Base-by-base conservation (phyloP, 2,329 filamentous ascomycete species). In the Colletotrichum sp. region DNA sequence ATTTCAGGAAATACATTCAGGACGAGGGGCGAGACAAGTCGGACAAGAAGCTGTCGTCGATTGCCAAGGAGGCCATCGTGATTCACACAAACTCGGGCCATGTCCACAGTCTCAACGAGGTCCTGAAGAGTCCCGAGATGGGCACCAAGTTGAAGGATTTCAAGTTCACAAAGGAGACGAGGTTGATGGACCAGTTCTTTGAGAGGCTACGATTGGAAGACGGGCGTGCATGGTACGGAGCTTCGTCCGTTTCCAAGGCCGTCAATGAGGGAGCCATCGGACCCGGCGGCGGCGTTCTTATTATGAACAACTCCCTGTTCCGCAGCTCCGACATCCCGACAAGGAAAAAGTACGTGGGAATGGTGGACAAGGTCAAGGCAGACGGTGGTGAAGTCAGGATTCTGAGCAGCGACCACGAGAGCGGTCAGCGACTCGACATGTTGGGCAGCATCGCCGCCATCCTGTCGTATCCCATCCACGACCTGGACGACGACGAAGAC, bases 331-430 rank as follows among this genome's bases (percentile, higher is more conserved):
- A 97, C 73, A 90, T 98, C 7, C 90, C 88, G 1, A 93, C 92
- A 74, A 89, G 97, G 78, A 94, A 93, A 82, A 91, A 92, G 77
- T 98, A 96, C 89, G 96, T 98, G 1, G 87, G 87, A 10, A 88
- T 98, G 61, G 96, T 98, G 5, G 96, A 98, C 83, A 93, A 93
- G 77, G 96, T 98, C n/a, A 92, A 93, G 78, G 92, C 92, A 4
- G 93, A 95, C 77, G 97, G 96, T 7, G 97, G 96, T 2, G 96
- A 98, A 78, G 95, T 95, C 1, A 89, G 95, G 69, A 91, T 98
- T n/a, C 85, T 98, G 32, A 98, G 96, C 83, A 96, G 94, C 80
- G 94, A 97, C 81, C 96, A 98, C 83, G 96, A 98, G 86, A 98
- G 96, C 83, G 97, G 97, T 1, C 94, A 94, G 86, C 89, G 96